phyloP scores from a whole-genome alignment of 805 yeast species.

The Yarrowia divulgata region DNA sequence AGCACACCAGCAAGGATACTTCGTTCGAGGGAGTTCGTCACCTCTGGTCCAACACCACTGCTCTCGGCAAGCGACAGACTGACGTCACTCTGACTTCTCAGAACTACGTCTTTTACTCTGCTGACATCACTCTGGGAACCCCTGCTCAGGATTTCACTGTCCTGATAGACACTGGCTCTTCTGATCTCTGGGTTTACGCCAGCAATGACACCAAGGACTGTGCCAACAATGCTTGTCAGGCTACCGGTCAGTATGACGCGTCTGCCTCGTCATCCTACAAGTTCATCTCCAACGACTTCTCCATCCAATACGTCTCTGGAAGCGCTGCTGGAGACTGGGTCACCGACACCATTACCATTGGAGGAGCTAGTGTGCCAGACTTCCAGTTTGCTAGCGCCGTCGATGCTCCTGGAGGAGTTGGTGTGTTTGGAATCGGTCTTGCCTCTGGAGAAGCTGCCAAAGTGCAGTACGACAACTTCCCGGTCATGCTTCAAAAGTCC shows the following conservation, averaged over 20 bases:
- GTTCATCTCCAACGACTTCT: conserved; percentile 43
- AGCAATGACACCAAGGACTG: conserved; percentile 21
- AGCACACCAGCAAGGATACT: conserved; percentile 1
- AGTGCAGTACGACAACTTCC: conserved; percentile 43
- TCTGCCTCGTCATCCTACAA: conserved; percentile 45
- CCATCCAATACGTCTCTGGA: conserved; percentile 52
- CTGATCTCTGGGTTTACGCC: conserved; percentile 65
- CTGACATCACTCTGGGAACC: conserved; percentile 57
- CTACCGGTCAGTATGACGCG: conserved; percentile 38
- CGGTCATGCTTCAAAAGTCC: conserved; percentile 47
- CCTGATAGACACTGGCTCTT: conserved; percentile 73
- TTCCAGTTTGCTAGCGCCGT: conserved; percentile 42
- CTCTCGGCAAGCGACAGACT: conserved; percentile 4
- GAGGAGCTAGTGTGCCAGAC: conserved; percentile 54
- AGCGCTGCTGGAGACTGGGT: conserved; percentile 62
- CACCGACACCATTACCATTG: conserved; percentile 63
- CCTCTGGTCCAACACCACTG: conserved; percentile 14
- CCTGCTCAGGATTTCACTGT: conserved; percentile 61
- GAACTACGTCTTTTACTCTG: conserved; percentile 33
- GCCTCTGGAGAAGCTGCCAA: conserved; percentile 42
- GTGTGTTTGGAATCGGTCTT: conserved; percentile 44
- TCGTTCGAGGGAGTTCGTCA: conserved; percentile 13
- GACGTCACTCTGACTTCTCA: conserved; percentile 24
- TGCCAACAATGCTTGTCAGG: conserved; percentile 6
- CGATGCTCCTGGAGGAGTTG: conserved; percentile 29